Evolutionary conservation across 2,329 filamentous ascomycete species (phyloP).

Genomic region (Triangularia verruculosa): DNA sequence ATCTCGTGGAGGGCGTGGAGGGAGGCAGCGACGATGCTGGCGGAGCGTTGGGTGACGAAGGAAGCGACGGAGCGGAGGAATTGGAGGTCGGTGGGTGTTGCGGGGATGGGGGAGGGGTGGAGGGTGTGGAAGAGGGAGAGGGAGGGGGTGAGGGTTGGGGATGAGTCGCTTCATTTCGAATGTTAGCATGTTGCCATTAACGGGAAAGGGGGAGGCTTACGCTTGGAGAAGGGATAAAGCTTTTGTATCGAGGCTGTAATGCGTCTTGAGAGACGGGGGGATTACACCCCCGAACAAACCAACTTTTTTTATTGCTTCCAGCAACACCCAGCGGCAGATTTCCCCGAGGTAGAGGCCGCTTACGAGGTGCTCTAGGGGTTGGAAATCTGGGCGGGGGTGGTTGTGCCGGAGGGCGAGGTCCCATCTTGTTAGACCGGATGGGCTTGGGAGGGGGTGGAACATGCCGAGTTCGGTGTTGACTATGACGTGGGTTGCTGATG

Average conservation of each 20-base stretch:
- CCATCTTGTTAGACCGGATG: slow-evolving; percentile 60
- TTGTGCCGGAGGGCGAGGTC: slow-evolving; percentile 51
- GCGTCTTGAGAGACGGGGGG: slow-evolving; percentile 49
- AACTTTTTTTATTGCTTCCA: slow-evolving; percentile 56
- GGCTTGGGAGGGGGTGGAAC: slow-evolving; percentile 62
- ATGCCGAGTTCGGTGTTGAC: slow-evolving; percentile 67
- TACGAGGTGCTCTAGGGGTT: slow-evolving; percentile 61
- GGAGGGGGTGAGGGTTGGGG: slow-evolving; percentile 40
- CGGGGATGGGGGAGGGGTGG: slow-evolving; percentile 45
- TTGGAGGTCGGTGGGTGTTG: slow-evolving; percentile 47
- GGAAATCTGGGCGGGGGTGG: slow-evolving; percentile 57
- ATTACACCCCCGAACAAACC: slow-evolving; percentile 56
- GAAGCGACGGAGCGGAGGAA: slow-evolving; percentile 52
- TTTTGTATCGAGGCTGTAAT: slow-evolving; percentile 60
- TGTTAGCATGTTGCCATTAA: too few relatives aligned
- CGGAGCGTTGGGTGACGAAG: slow-evolving; percentile 54
- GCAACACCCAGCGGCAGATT: slow-evolving; percentile 54
- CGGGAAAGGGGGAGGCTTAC: slow-evolving; percentile 35
- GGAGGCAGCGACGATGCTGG: slow-evolving; percentile 56
- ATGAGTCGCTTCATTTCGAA: too few relatives aligned
- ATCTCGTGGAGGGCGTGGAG: slow-evolving; percentile 59
- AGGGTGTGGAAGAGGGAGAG: slow-evolving; percentile 47
- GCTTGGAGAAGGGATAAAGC: slow-evolving; percentile 56
- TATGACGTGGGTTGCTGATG: slow-evolving; percentile 60
- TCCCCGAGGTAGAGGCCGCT: slow-evolving; percentile 67